These are phyloP conservation scores for Lotus japonicus DNA, from an alignment of 306 rosid species.

Conservation along the genomic window DNA sequence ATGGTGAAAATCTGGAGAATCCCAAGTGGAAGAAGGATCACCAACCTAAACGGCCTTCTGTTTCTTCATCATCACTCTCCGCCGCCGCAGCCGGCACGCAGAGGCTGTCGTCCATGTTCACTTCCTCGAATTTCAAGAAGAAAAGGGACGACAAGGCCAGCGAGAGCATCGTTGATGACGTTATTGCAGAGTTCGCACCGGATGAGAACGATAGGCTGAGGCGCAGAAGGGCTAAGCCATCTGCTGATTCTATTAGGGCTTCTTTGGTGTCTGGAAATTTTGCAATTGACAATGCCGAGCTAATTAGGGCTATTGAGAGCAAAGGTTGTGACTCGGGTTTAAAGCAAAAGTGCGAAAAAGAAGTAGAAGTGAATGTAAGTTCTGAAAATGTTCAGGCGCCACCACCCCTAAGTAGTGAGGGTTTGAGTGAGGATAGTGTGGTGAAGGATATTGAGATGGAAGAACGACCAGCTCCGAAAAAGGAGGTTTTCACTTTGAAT, in stretches of 20 bases:
- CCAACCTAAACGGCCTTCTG: slow-evolving; percentile 41
- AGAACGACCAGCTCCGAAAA: slow-evolving; percentile 28
- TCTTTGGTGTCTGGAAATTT: not conserved
- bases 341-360: slow-evolving; percentile 24
- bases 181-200: slow-evolving; percentile 81
- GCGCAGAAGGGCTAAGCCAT: slow-evolving; percentile 40
- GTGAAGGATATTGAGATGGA: slow-evolving; percentile 29
- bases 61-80: slow-evolving; percentile 63
- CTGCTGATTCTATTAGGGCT: slow-evolving; percentile 15
- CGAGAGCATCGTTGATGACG: slow-evolving; percentile 77
- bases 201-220: slow-evolving; percentile 66
- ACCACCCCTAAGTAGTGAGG: not conserved
- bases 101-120: slow-evolving; percentile 82
- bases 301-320: not conserved
- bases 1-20: slow-evolving; percentile 39
- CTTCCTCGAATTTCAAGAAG: slow-evolving; percentile 64
- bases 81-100: slow-evolving; percentile 90
- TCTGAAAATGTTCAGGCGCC: slow-evolving; percentile 15
- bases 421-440: slow-evolving; percentile 31
- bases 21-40: slow-evolving; percentile 65
- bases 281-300: slow-evolving; percentile 5
- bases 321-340: slow-evolving; percentile 20
- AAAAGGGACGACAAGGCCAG: slow-evolving; percentile 51
- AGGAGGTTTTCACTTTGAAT: slow-evolving; percentile 60
- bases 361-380: slow-evolving; percentile 6